Evolutionary conservation across 768 basidiomycete genomes (phyloP), one percentile per base, ranked within the genome.

Genomic region (Auriscalpium microsporum): DNA sequence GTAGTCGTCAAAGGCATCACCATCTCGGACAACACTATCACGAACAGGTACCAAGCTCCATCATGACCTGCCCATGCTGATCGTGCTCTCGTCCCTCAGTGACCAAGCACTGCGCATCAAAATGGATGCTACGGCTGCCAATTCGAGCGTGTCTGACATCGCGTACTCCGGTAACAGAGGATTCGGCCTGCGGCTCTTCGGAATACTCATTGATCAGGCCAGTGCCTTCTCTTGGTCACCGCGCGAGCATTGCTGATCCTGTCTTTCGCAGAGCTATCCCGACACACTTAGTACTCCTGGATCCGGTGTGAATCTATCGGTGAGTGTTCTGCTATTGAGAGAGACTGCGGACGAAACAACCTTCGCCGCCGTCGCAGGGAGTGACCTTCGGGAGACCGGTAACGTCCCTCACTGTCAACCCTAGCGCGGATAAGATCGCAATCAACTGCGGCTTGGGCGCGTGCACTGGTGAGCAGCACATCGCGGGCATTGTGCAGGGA

Each of bases 71-170:
- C 28, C 28, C 28, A 7, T 23, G 45, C 19, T 53, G 45, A 38
- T 9, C 9, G 33, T 0, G 8, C 9, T 35, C 16, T 4, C 19
- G 33, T 11, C 10, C n/a, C 28, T 35, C 58, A 82, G 81, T 56
- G 67, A 71, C 52, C 77, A 78, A 63, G 82, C 76, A 0, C 72
- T 86, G 47, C 79, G 83, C 47, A 85, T 87, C 69, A 87, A 85
- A 69, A 82, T 77, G 8, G 60, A 77, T 6, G 63, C 72, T 16
- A 50, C 57, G 47, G 75, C 83, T 6, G 74, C 72, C 7, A 71
- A 71, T 45, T 76, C 78, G 51, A 71, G 64, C 8, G 81, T 86
- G 5, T 62, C 71, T 3, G 74, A 76, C 57, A 67, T 83, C 52
- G 78, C 74, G 4, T 83, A 78, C 64, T 71, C 69, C 2, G 78